Percentiles rank a stretch among this genome's conserved stretches.
phyloP scores from a whole-genome alignment of 306 rosid genomes.

The Lagenaria siceraria region DNA sequence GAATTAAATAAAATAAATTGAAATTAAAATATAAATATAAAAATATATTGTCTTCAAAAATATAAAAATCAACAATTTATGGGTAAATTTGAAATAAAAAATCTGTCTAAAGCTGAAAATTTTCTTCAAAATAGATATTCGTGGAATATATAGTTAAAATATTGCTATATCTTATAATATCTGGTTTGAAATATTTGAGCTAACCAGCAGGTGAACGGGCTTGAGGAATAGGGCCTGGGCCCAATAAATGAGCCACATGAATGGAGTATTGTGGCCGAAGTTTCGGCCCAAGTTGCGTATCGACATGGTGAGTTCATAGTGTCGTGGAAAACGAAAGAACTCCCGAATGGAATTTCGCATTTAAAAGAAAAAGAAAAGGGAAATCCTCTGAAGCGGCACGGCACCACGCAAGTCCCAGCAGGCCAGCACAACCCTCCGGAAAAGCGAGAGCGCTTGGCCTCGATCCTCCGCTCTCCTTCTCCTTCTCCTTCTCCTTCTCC shows the following conservation, averaged over 20 bases:
- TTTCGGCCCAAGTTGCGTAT: neutral
- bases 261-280: neutral
- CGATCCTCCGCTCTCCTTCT: conserved; percentile 4
- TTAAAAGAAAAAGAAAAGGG: neutral
- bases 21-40: too few relatives aligned
- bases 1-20: too few relatives aligned
- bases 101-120: too few relatives aligned
- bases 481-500: neutral
- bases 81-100: too few relatives aligned
- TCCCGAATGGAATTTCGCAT: neutral
- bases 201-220: neutral
- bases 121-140: too few relatives aligned
- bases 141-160: too few relatives aligned
- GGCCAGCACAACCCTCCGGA: neutral
- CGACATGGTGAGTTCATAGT: neutral
- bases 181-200: too few relatives aligned
- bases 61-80: too few relatives aligned
- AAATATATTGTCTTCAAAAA: too few relatives aligned
- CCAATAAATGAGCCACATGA: neutral
- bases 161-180: too few relatives aligned
- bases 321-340: neutral
- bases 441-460: neutral
- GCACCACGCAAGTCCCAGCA: neutral
- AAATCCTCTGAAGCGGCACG: neutral
- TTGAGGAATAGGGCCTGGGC: neutral